Percentiles rank a stretch among this genome's conserved stretches.
Conservation (phyloP, 352 stramenopile species). For the Aphanomyces cochlioides region DNA sequence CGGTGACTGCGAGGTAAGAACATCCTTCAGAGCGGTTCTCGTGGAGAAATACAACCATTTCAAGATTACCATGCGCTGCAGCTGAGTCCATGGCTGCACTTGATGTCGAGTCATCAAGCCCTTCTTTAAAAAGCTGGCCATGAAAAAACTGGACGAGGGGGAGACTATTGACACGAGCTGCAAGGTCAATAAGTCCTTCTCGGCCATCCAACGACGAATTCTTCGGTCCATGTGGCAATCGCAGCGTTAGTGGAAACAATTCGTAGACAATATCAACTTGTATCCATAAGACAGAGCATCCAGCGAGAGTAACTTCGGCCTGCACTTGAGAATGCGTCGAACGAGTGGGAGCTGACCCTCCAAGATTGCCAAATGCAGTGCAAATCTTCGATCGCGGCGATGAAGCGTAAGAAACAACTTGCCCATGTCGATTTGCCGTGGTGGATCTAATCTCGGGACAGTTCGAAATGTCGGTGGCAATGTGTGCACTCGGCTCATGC, state of each 20-base stretch:
- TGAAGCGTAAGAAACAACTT: neutral
- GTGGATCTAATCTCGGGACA: no score
- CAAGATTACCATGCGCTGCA: neutral
- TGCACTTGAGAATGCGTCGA: neutral
- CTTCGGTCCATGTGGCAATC: neutral
- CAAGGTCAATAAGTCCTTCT: neutral
- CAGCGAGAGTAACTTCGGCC: neutral
- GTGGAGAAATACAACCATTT: neutral
- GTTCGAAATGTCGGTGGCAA: neutral
- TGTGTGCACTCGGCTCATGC: neutral
- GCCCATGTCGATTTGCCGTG: no score
- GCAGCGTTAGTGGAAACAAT: neutral
- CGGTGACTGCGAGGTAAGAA: no score
- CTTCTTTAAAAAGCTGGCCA: no score
- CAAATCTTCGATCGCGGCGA: neutral
- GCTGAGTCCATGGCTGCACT: neutral
- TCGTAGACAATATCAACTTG: neutral
- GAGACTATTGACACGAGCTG: neutral
- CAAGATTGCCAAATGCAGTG: neutral
- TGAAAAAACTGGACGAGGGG: no score
- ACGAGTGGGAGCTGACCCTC: neutral
- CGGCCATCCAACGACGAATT: no score
- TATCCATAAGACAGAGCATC: neutral
- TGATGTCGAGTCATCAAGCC: no score
- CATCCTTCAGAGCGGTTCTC: neutral